Evolutionary conservation across 495 filamentous ascomycete genomes (phyloP).

Genomic region (Alectoria sarmentosa): DNA sequence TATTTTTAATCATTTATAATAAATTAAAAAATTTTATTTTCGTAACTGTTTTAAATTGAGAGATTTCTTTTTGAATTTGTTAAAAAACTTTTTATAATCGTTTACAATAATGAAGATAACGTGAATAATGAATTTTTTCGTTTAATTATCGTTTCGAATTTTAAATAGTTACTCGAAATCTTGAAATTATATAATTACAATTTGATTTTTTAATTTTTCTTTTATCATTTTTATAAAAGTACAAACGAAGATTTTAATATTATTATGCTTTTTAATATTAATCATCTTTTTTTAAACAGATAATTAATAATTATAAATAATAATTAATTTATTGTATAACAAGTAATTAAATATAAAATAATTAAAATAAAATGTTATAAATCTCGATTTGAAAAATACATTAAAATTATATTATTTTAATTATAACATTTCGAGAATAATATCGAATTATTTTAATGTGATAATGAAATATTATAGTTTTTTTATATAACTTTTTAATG

Average conservation of each 20-base stretch:
- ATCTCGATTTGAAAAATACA: neutral
- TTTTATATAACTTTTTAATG: no score
- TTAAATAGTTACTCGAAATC: no score
- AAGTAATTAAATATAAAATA: neutral
- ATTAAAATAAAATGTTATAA: neutral
- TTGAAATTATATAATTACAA: neutral
- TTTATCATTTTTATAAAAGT: neutral
- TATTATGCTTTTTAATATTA: constrained; percentile 12
- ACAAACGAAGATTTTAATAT: neutral
- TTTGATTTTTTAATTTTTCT: no score
- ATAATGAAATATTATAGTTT: neutral
- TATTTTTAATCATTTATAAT: neutral
- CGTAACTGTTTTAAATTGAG: neutral
- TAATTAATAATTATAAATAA: neutral
- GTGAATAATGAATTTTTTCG: no score
- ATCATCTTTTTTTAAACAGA: neutral
- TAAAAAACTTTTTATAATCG: no score
- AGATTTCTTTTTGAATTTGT: neutral
- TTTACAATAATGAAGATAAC: no score
- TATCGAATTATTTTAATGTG: neutral
- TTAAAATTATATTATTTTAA: neutral
- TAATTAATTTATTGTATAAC: neutral
- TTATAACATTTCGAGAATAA: neutral
- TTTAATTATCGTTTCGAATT: no score
- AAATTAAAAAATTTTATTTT: neutral